Evolutionary conservation across 2,329 filamentous ascomycete species (phyloP).

Genomic region (Aspergillus piperis): DNA sequence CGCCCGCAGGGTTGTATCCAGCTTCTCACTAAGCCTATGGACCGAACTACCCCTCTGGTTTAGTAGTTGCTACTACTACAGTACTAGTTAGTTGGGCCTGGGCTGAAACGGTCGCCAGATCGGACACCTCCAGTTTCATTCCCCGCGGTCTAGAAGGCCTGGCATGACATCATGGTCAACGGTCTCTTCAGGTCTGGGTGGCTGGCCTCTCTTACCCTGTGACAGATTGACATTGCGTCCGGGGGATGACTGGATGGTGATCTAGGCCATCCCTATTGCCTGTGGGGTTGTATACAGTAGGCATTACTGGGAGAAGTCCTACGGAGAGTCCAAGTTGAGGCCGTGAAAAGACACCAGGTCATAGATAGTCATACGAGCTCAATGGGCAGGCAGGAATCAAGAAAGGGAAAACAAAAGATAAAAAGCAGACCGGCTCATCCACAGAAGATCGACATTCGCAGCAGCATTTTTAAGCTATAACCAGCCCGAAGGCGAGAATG

Average conservation of each 20-base stretch:
- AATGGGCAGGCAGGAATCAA: not conserved
- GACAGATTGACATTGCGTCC: not conserved
- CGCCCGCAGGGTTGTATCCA: not conserved
- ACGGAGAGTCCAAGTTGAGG: not conserved
- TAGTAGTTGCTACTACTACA: too few relatives aligned
- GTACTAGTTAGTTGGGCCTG: too few relatives aligned
- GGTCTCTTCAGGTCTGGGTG: not conserved
- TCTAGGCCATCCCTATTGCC: not conserved
- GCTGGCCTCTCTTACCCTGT: not conserved
- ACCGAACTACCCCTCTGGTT: too few relatives aligned
- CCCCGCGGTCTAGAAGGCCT: not conserved
- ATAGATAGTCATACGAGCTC: not conserved
- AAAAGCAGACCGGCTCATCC: constrained; percentile 4
- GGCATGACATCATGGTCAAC: constrained; percentile 15
- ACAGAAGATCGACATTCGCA: constrained; percentile 14
- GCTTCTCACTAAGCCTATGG: too few relatives aligned
- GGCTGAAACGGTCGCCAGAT: too few relatives aligned
- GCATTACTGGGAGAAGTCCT: not conserved
- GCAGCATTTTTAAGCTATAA: constrained; percentile 11
- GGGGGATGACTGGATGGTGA: not conserved
- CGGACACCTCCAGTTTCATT: not conserved
- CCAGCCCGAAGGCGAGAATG: constrained; percentile 20
- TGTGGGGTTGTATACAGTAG: too few relatives aligned
- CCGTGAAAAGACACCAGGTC: constrained; percentile 8
- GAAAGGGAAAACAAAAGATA: too few relatives aligned